Conservation (phyloP, 2,329 filamentous ascomycete species). For the Fusarium bulbicola region DNA sequence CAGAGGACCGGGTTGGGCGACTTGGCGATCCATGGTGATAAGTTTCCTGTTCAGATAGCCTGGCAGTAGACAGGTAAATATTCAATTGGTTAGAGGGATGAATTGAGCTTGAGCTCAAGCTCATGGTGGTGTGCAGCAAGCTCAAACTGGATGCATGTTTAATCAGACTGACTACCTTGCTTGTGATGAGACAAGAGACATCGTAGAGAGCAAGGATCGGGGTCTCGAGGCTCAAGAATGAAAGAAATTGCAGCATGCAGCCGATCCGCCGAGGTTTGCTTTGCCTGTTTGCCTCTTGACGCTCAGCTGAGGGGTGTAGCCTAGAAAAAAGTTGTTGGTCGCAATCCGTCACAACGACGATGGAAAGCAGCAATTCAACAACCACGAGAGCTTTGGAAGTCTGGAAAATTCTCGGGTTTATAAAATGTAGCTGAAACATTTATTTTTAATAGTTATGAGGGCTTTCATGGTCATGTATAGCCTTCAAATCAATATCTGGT, state of each 20-base stretch:
- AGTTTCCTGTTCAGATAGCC: slow-evolving; percentile 8
- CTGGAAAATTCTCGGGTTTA: slow-evolving; percentile 34
- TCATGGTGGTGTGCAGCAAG: neutral
- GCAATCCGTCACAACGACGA: slow-evolving; percentile 10
- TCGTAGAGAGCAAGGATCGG: slow-evolving; percentile 19
- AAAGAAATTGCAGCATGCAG: slow-evolving; percentile 41
- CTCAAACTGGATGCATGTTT: neutral
- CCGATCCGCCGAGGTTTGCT: slow-evolving; percentile 40
- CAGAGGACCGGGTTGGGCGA: slow-evolving; percentile 19
- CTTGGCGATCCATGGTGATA: slow-evolving; percentile 16
- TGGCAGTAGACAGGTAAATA: slow-evolving; percentile 16
- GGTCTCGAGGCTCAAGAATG: slow-evolving; percentile 38
- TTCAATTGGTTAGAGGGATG: slow-evolving; percentile 16
- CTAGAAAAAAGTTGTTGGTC: slow-evolving; percentile 28
- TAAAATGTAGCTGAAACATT: neutral
- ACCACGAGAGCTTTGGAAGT: slow-evolving; percentile 28
- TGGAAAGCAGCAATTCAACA: slow-evolving; percentile 30
- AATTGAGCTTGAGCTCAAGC: slow-evolving; percentile 26
- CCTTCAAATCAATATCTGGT: slow-evolving; percentile 4
- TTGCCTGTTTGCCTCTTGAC: slow-evolving; percentile 36
- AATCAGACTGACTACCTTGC: slow-evolving; percentile 4
- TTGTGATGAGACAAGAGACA: slow-evolving; percentile 32
- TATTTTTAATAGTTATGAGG: slow-evolving; percentile 11
- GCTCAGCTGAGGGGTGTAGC: slow-evolving; percentile 39
- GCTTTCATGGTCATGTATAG: slow-evolving; percentile 43